Conservation (phyloP, 2,329 filamentous ascomycete species). For the Pseudocercospora cruenta region DNA sequence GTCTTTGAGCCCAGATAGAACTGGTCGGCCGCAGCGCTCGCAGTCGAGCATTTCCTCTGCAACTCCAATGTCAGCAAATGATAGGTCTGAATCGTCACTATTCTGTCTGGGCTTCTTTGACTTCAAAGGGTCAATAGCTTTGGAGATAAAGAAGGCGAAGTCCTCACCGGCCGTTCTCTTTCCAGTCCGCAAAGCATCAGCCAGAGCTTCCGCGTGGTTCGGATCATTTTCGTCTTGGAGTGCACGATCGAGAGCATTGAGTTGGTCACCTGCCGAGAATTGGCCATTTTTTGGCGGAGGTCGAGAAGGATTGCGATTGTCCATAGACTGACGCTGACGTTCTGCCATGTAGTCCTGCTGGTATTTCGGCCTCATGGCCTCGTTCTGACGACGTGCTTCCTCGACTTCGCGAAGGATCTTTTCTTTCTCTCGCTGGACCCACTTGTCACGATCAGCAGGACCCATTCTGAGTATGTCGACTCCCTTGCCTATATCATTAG, state of each 20-base stretch:
- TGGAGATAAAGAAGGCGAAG: slow-evolving; percentile 19
- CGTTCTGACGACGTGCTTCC: slow-evolving; percentile 4
- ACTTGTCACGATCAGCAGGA: slow-evolving; percentile 11
- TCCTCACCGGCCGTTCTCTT: slow-evolving; percentile 17
- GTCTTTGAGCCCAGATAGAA: slow-evolving; percentile 12
- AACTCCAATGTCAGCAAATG: slow-evolving; percentile 28
- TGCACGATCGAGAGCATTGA: slow-evolving; percentile 7
- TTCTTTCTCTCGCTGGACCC: slow-evolving; percentile 9
- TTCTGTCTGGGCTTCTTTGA: slow-evolving; percentile 11
- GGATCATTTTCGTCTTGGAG: neutral
- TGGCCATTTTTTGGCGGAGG: neutral
- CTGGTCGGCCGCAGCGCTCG: slow-evolving; percentile 17
- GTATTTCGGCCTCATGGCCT: slow-evolving; percentile 7
- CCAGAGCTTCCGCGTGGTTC: neutral
- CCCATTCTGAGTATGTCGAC: slow-evolving; percentile 15
- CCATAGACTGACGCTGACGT: neutral
- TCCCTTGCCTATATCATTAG: slow-evolving; percentile 6
- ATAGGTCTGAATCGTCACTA: slow-evolving; percentile 21
- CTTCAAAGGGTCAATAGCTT: slow-evolving; percentile 20
- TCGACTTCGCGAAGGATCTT: slow-evolving; percentile 14
- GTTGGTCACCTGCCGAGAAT: neutral
- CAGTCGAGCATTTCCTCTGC: slow-evolving; percentile 21
- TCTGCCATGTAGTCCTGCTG: slow-evolving; percentile 15
- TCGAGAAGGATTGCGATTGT: neutral
- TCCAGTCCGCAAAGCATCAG: neutral